A percentile compares a stretch with the other conserved stretches of the same genome.
Evolutionary conservation across 768 basidiomycete species (phyloP).

Genomic region (Amanita jacksonii): DNA sequence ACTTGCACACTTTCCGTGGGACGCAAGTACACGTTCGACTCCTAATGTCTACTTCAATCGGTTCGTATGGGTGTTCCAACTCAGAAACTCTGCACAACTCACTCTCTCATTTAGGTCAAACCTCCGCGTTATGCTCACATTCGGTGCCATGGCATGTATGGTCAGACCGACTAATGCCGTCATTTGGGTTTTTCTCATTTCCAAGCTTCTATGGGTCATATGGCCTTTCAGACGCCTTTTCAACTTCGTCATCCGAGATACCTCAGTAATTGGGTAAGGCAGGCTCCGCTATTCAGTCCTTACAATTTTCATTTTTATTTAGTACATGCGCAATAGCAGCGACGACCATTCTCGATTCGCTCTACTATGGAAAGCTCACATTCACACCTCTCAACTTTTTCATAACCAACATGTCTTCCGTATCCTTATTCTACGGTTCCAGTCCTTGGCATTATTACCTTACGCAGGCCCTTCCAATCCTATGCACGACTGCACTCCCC

Average conservation of each 20-base stretch:
- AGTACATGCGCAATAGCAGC: slow-evolving; percentile 18
- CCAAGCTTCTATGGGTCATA: slow-evolving; percentile 45
- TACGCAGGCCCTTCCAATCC: slow-evolving; percentile 74
- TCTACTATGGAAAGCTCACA: slow-evolving; percentile 57
- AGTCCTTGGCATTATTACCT: slow-evolving; percentile 88
- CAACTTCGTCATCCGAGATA: slow-evolving; percentile 28
- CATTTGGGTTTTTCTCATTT: slow-evolving; percentile 72
- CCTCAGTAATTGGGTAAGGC: slow-evolving; percentile 37
- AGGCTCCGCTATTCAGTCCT: too few species aligned
- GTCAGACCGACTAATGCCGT: slow-evolving; percentile 85
- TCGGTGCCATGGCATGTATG: slow-evolving; percentile 73
- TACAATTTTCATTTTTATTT: background rate
- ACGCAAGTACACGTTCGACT: slow-evolving; percentile 26
- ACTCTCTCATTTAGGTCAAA: slow-evolving; percentile 19
- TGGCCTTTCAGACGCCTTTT: slow-evolving; percentile 25
- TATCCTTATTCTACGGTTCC: slow-evolving; percentile 89
- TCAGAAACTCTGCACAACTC: too few species aligned
- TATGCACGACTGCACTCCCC: slow-evolving; percentile 66
- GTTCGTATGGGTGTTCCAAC: too few species aligned
- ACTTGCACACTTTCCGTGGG: slow-evolving; percentile 71
- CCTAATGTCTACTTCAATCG: slow-evolving; percentile 30
- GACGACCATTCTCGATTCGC: slow-evolving; percentile 50
- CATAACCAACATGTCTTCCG: slow-evolving; percentile 67
- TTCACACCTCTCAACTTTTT: slow-evolving; percentile 81
- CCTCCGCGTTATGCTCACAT: slow-evolving; percentile 29